These are phyloP conservation scores for Bruguiera hainesii DNA, from an alignment of 441 rosid species.

Conservation along the genomic window DNA sequence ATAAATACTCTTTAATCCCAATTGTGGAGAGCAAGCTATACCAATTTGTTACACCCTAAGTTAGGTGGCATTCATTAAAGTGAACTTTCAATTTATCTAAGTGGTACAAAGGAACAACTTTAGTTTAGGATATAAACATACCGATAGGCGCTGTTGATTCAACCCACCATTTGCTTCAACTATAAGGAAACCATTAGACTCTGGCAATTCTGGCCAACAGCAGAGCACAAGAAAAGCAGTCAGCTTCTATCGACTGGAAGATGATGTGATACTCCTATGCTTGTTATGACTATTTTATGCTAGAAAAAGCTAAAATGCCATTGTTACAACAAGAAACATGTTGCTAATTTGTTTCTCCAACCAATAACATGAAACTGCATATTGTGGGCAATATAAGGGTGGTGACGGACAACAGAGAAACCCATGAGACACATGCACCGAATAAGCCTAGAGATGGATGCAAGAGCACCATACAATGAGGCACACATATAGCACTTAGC, in stretches of 20 bases:
- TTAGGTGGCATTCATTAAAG: neutral
- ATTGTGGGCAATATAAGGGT: neutral
- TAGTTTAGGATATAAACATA: constrained; percentile 34
- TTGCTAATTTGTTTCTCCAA: neutral
- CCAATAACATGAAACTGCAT: neutral
- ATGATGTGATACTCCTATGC: too few species aligned
- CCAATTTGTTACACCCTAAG: neutral
- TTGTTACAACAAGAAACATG: neutral
- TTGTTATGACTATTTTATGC: too few species aligned
- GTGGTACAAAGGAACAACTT: neutral
- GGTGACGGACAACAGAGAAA: neutral
- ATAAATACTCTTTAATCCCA: neutral
- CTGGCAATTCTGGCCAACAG: constrained; percentile 49
- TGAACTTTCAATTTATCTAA: neutral
- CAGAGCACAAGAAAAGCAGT: constrained; percentile 21
- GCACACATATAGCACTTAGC: neutral
- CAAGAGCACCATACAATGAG: neutral
- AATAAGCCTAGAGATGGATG: neutral
- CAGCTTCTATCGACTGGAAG: constrained; percentile 6
- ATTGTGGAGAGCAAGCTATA: neutral
- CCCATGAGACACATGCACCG: neutral
- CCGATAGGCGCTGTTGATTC: constrained; percentile 97
- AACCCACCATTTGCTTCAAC: constrained; percentile 97
- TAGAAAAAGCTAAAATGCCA: too few species aligned
- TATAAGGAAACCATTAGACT: constrained; percentile 80